Evolutionary conservation across 345 rosid species (phyloP), one percentile per base, ranked within the genome.

Genomic region (Capsella bursapastoris): DNA sequence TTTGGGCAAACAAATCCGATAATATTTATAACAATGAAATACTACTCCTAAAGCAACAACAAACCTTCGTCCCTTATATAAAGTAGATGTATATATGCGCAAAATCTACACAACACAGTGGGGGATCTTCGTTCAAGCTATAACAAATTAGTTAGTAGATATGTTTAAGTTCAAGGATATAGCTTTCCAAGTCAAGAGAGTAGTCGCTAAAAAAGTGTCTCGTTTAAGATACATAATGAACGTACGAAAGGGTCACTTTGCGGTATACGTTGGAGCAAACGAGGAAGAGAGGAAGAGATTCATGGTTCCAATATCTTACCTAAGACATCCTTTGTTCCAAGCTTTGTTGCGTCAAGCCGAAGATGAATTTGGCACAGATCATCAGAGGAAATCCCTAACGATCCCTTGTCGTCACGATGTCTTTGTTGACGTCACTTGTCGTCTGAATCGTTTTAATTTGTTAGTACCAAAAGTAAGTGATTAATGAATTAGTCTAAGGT

Each of bases 301-400:
- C 57, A 50, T 78, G 22, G 76, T 83, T 68, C 83, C 87, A 29
- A 9, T 80, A 11, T 82, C 83, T 11, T 83, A 57, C 74, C 57
- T 86, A 73, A 81, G 64, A 47, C 74, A 81, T 13, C 80, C 85
- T 57, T 55, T 57, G 14, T 84, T 86, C 37, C 88, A 63, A 57
- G 35, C 65, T 15, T 62, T 81, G 74, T 59, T 84, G 27, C 62
- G 22, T 41, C 63, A 79, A 57, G 80, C 80, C 11, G 76, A 64
- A 67, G 81, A 82, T 53, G 70, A 76, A 64, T 81, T 77, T 32
- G 83, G 82, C 2, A 58, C 32, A 14, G 66, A 72, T 68, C 66
- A 71, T 55, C 68, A 27, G 7, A 79, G 68, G 62, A 78, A 62
- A 52, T 73, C 16, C 70, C 84, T 59, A 44, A 83, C 60, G 6